These are phyloP conservation scores for Neurospora terricola DNA, from an alignment of 495 filamentous ascomycete species.

Conservation along the genomic window DNA sequence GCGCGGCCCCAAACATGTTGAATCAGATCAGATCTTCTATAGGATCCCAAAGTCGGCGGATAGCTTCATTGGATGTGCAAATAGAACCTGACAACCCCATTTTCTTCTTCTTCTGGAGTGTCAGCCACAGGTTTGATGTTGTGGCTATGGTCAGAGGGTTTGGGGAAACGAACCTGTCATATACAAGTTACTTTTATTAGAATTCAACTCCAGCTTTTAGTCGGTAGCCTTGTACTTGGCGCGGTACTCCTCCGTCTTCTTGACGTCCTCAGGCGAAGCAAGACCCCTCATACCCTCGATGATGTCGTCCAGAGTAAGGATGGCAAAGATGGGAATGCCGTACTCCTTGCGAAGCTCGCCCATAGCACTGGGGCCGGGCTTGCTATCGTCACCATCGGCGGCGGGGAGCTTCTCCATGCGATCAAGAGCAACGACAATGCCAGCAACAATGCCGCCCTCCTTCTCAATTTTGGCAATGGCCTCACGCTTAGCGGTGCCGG, in stretches of 20 bases:
- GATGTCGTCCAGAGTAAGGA: conserved; percentile 64
- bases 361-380: conserved; percentile 56
- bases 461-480: conserved; percentile 72
- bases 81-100: neutral
- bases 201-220: conserved; percentile 17
- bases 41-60: neutral
- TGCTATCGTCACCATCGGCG: conserved; percentile 41
- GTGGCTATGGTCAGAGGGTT: neutral
- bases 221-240: conserved; percentile 58
- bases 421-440: conserved; percentile 81
- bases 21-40: neutral
- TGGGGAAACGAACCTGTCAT: neutral
- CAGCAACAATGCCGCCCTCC: conserved; percentile 72
- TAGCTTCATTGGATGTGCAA: neutral
- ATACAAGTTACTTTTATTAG: neutral
- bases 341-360: conserved; percentile 68
- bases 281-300: conserved; percentile 52
- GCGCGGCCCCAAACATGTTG: neutral
- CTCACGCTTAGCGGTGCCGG: conserved; percentile 86
- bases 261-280: conserved; percentile 51
- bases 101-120: neutral
- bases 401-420: conserved; percentile 69
- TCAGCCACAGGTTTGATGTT: neutral
- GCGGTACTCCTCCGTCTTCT: conserved; percentile 68
- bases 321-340: conserved; percentile 44